These are phyloP conservation scores for Trichophyton benhamiae DNA, from an alignment of 2,329 filamentous ascomycete species.

Conservation along the genomic window DNA sequence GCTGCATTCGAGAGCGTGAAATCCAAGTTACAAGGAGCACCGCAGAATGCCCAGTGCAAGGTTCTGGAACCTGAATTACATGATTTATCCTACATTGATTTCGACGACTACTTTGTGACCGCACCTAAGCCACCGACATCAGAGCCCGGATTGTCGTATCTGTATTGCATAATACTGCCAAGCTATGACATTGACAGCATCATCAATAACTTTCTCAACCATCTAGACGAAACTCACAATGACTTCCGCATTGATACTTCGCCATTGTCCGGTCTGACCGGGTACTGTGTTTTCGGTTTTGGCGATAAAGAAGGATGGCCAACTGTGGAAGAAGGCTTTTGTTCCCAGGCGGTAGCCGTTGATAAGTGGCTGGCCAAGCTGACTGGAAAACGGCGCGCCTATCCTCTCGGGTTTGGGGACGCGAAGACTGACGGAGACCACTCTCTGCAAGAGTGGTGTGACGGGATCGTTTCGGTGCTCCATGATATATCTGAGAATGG, in stretches of 20 bases:
- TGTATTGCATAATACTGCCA: constrained; percentile 77
- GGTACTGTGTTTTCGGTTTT: constrained; percentile 89
- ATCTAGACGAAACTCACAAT: constrained; percentile 83
- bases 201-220: constrained; percentile 73
- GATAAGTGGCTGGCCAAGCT: constrained; percentile 98
- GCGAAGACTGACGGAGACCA: constrained; percentile 59
- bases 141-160: constrained; percentile 43
- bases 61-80: constrained; percentile 51
- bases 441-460: constrained; percentile 63
- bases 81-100: constrained; percentile 76
- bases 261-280: constrained; percentile 60
- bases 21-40: constrained; percentile 23
- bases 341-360: constrained; percentile 77
- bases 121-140: constrained; percentile 51
- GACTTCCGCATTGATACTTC: constrained; percentile 93
- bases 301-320: constrained; percentile 89
- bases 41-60: constrained; percentile 15
- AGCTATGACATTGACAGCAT: constrained; percentile 94
- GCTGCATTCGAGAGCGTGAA: constrained; percentile 48
- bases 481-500: constrained; percentile 43
- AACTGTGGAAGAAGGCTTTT: constrained; percentile 79
- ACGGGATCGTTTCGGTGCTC: constrained; percentile 61
- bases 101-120: constrained; percentile 82
- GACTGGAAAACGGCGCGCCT: constrained; percentile 73
- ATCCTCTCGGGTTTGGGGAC: constrained; percentile 78